Evolutionary conservation across 2,329 filamentous ascomycete species (phyloP).

Genomic region (Penicillium sclerotigenum): DNA sequence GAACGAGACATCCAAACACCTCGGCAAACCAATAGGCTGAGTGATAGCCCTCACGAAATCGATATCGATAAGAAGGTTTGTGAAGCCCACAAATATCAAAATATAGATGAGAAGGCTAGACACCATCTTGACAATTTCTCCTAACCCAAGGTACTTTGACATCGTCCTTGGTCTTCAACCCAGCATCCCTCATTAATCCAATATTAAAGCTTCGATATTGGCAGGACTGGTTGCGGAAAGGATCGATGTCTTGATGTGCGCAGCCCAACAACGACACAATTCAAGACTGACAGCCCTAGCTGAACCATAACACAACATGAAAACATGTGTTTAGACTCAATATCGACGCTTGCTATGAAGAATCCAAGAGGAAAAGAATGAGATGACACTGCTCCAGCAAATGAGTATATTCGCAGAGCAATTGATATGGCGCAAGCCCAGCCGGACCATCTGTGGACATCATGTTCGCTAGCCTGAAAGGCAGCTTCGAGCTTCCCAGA

Average conservation of each 20-base stretch:
- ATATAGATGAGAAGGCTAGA: background rate
- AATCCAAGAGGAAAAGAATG: background rate
- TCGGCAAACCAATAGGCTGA: background rate
- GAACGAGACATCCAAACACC: background rate
- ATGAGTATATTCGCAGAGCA: background rate
- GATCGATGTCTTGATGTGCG: background rate
- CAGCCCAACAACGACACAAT: background rate
- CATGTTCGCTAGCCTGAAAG: background rate
- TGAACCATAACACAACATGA: too few species aligned
- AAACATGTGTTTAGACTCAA: background rate
- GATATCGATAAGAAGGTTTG: background rate
- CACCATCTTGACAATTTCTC: background rate
- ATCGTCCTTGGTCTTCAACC: background rate
- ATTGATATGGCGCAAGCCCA: background rate
- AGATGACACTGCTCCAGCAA: background rate
- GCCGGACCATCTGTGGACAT: background rate
- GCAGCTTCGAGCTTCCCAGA: background rate
- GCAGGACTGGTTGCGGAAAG: background rate
- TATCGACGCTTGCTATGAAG: background rate
- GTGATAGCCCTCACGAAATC: background rate
- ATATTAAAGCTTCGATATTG: background rate
- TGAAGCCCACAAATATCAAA: background rate
- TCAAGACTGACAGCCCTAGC: background rate
- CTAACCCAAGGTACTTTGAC: background rate
- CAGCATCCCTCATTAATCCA: background rate